Evolutionary conservation across 2,329 filamentous ascomycete genomes (phyloP).

Genomic region (Fusarium nodosum): DNA sequence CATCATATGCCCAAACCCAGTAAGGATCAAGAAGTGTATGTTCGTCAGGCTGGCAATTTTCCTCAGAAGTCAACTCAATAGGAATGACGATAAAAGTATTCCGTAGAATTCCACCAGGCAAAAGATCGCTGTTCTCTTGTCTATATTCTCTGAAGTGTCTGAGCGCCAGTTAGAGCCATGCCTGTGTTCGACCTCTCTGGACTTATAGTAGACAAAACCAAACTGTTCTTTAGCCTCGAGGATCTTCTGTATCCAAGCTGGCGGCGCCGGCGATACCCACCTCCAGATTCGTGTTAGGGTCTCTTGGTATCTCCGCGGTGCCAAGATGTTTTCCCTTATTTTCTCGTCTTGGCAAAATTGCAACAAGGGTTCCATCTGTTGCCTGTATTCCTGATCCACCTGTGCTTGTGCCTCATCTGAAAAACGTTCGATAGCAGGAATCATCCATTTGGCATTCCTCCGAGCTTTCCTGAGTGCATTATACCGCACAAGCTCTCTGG

Average conservation of each 20-base stretch:
- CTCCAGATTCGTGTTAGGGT: slow-evolving; percentile 19
- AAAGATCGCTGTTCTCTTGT: not conserved
- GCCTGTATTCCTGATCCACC: not conserved
- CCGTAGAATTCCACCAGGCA: slow-evolving; percentile 20
- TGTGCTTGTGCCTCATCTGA: not conserved
- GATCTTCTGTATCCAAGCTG: slow-evolving; percentile 31
- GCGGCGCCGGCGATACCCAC: slow-evolving; percentile 33
- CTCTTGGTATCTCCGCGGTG: not conserved
- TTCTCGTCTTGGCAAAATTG: not conserved
- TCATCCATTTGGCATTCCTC: slow-evolving; percentile 3
- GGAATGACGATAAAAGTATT: slow-evolving; percentile 39
- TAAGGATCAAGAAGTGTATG: not conserved
- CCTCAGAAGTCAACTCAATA: slow-evolving; percentile 14
- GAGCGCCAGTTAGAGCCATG: slow-evolving; percentile 20
- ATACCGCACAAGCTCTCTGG: not conserved
- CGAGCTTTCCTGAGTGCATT: rapidly evolving
- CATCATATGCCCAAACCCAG: slow-evolving; percentile 45
- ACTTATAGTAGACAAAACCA: slow-evolving; percentile 39
- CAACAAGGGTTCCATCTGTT: not conserved
- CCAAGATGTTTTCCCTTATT: not conserved
- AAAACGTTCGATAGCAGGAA: not conserved
- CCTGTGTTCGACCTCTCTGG: slow-evolving; percentile 17
- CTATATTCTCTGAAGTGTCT: slow-evolving; percentile 39
- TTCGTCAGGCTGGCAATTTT: not conserved
- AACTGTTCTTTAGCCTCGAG: slow-evolving; percentile 20